phyloP scores from a whole-genome alignment of 1,284 basidiomycete genomes.

The Austroboletus novae-zelandiae region DNA sequence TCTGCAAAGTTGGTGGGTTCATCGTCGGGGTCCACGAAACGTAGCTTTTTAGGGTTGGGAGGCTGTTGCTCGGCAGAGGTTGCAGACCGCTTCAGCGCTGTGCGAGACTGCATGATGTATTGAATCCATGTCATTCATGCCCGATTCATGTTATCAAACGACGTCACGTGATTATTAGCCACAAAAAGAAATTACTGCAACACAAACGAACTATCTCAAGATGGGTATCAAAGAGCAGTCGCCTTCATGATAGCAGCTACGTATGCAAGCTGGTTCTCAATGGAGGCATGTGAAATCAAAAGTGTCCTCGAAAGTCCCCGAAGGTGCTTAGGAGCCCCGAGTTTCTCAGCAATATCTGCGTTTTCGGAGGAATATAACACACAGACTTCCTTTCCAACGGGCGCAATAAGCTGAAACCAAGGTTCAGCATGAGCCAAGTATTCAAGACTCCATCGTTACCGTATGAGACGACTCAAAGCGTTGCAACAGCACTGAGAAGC shows the following conservation, averaged over 20 bases:
- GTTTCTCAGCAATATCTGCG: slow-evolving; percentile 39
- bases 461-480: slow-evolving; percentile 50
- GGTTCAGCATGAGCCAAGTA: slow-evolving; percentile 9
- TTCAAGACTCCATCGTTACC: slow-evolving; percentile 37
- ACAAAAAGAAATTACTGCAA: neutral
- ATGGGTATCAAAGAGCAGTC: slow-evolving; percentile 14
- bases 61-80: slow-evolving; percentile 37
- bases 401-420: slow-evolving; percentile 47
- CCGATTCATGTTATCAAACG: slow-evolving; percentile 8
- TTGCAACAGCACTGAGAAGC: slow-evolving; percentile 43
- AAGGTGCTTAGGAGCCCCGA: slow-evolving; percentile 35
- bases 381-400: slow-evolving; percentile 46
- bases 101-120: slow-evolving; percentile 45
- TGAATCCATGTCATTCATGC: slow-evolving; percentile 14
- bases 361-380: slow-evolving; percentile 54
- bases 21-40: slow-evolving; percentile 75
- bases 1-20: slow-evolving; percentile 73
- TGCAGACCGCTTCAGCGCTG: slow-evolving; percentile 58
- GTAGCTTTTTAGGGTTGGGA: slow-evolving; percentile 64
- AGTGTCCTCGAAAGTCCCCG: slow-evolving; percentile 34
- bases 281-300: slow-evolving; percentile 34
- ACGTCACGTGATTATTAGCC: slow-evolving; percentile 2
- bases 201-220: no score
- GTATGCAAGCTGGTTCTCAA: slow-evolving; percentile 33
- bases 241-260: slow-evolving; percentile 33